Conservation (phyloP, 2,329 filamentous ascomycete species). For the Phyllosticta citrichinensis region DNA sequence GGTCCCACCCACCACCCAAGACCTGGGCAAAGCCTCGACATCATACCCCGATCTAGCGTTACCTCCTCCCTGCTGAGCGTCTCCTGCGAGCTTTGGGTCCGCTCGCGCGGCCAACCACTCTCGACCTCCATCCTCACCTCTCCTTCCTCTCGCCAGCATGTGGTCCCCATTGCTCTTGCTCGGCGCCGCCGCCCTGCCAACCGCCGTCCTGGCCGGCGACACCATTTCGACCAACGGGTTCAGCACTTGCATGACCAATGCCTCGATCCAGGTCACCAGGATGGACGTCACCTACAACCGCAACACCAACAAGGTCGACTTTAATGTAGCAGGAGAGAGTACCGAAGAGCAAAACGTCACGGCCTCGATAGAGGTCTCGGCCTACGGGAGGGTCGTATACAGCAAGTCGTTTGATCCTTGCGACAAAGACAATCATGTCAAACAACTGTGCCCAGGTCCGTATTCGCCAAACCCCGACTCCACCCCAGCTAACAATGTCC, state of each 20-base stretch:
- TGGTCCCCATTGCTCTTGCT: conserved; percentile 28
- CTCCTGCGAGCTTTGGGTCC: conserved; percentile 1
- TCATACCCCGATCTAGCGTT: neutral
- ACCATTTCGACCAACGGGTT: conserved; percentile 75
- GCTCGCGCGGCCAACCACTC: conserved; percentile 6
- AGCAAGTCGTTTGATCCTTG: conserved; percentile 77
- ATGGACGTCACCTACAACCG: conserved; percentile 74
- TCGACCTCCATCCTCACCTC: neutral
- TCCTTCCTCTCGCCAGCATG: conserved; percentile 20
- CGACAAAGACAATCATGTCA: conserved; percentile 52
- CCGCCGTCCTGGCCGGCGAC: conserved; percentile 52
- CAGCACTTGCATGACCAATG: conserved; percentile 54
- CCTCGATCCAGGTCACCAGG: conserved; percentile 58
- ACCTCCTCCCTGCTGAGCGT: neutral
- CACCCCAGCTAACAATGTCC: conserved; percentile 15
- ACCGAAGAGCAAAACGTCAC: conserved; percentile 66
- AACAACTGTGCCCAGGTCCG: conserved; percentile 71
- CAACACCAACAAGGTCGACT: conserved; percentile 59
- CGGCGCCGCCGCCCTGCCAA: conserved; percentile 22
- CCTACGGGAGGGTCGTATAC: conserved; percentile 78
- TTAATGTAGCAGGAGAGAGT: conserved; percentile 75
- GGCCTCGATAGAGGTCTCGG: conserved; percentile 63
- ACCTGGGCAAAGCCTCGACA: neutral
- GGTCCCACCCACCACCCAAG: neutral
- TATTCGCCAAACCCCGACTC: neutral